These are phyloP conservation scores for Boletus pseudopeckii DNA, from an alignment of 768 basidiomycete species.

Conservation along the genomic window DNA sequence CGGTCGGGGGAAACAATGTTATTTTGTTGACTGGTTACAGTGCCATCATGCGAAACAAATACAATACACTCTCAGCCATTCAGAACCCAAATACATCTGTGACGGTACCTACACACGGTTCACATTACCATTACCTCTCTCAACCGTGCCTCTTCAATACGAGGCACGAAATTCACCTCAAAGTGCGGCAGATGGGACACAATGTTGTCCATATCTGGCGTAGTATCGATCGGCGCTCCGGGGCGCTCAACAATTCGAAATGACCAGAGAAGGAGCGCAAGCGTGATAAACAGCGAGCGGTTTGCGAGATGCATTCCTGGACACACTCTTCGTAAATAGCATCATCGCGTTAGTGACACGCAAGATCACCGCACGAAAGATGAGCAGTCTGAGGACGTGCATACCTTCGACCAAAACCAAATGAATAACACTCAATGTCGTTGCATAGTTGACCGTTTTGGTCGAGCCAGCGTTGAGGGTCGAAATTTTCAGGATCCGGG, in stretches of 20 bases:
- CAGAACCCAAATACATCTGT: no score
- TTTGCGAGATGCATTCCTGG: constrained; percentile 56
- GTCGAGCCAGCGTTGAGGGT: constrained; percentile 55
- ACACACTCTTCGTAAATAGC: constrained; percentile 42
- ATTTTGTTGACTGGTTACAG: neutral
- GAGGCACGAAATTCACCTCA: constrained; percentile 50
- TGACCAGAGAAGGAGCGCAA: constrained; percentile 59
- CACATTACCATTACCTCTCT: constrained; percentile 12
- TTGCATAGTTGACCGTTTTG: constrained; percentile 41
- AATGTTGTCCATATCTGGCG: constrained; percentile 49
- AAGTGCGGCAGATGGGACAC: constrained; percentile 58
- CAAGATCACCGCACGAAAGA: no score
- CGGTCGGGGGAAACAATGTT: neutral
- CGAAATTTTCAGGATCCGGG: constrained; percentile 54
- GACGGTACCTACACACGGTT: neutral
- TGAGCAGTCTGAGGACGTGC: neutral
- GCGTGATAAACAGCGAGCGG: constrained; percentile 54
- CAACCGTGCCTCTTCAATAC: constrained; percentile 23
- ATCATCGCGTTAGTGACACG: no score
- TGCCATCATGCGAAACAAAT: neutral
- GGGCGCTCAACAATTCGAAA: constrained; percentile 51
- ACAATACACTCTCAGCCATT: neutral
- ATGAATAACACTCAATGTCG: constrained; percentile 46
- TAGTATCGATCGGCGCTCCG: constrained; percentile 48
- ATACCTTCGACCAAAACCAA: constrained; percentile 50